phyloP scores from a whole-genome alignment of 2,329 filamentous ascomycete species.

The Colletotrichum sansevieriae region DNA sequence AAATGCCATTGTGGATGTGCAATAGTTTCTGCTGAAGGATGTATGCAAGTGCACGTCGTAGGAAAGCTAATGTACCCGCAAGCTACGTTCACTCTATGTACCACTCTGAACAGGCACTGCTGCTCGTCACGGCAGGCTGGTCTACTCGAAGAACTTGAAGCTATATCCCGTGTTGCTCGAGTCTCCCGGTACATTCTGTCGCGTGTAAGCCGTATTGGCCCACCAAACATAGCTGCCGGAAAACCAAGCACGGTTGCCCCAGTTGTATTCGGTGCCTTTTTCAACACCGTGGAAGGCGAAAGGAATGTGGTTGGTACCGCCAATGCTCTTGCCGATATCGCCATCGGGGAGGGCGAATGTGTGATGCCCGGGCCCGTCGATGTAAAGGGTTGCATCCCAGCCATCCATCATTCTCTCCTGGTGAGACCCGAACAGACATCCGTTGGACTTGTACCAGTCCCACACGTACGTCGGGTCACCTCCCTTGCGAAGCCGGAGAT shows the following conservation, averaged over 20 bases:
- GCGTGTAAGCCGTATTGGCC: slow-evolving; percentile 41
- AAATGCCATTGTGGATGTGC: too few species aligned
- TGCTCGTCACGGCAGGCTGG: too few species aligned
- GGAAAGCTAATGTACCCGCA: too few species aligned
- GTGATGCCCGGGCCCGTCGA: slow-evolving; percentile 46
- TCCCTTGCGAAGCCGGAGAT: slow-evolving; percentile 45
- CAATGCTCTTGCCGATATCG: slow-evolving; percentile 40
- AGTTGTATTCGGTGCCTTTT: slow-evolving; percentile 43
- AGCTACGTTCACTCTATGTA: too few species aligned
- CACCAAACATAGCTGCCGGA: slow-evolving; percentile 44
- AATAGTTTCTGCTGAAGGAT: too few species aligned
- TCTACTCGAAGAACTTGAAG: slow-evolving; percentile 45
- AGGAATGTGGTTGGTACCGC: slow-evolving; percentile 36
- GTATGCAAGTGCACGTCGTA: too few species aligned
- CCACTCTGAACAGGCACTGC: too few species aligned
- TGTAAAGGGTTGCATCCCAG: slow-evolving; percentile 44
- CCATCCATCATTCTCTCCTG: slow-evolving; percentile 45
- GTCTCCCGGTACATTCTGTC: slow-evolving; percentile 42
- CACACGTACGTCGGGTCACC: slow-evolving; percentile 46
- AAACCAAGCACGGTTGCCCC: slow-evolving; percentile 43
- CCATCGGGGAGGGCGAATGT: slow-evolving; percentile 44
- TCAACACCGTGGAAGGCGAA: slow-evolving; percentile 44
- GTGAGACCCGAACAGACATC: slow-evolving; percentile 46
- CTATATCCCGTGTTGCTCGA: slow-evolving; percentile 40
- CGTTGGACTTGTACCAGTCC: slow-evolving; percentile 48